Evolutionary conservation across 164 flowering plant genomes (phyloP), one percentile per base, ranked within the genome.

Genomic region (Vitis amurensis): DNA sequence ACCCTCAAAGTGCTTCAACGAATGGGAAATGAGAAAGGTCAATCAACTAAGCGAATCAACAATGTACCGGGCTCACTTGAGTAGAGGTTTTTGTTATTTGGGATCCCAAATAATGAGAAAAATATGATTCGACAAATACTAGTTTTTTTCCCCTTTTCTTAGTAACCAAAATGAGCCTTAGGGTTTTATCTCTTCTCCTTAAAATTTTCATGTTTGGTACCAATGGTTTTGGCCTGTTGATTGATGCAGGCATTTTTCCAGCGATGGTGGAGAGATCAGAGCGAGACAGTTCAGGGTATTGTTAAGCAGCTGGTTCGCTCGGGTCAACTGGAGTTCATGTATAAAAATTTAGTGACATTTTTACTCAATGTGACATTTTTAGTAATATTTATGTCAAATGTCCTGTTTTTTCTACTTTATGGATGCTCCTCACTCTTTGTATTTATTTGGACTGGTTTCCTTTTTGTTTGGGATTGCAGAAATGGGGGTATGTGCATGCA

Each of bases 401-500:
- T 23, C 27, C 27, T 23, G 27, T 23, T 23, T 23, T 23, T 23
- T 23, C 27, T 23, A 23, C 27, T 23, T 23, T 51, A 12, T 10
- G 6, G 48, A 19, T 59, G 29, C 55, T 8, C 47, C 44, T 59
- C 49, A 50, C 11, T 19, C 27, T 48, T 59, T 59, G 31, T 37
- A 37, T 59, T 17, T 16, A 52, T 37, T 9, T 27, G 7, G 7
- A 37, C 44, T 37, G 44, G 7, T 37, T 17, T 50, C 61, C 23
- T 23, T 29, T 55, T 29, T 50, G 64, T 12, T 47, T 59, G 50
- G 44, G 44, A 37, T 66, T 77, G 71, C 76, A 92, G 92, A 78
- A 92, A 92, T 88, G 93, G 95, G 17, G 95, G 91, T n/a, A 86
- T 87, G 89, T 88, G 91, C 71, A 91, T 91, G 97, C 94, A 91